phyloP scores from a whole-genome alignment of 345 rosid genomes.

The Gossypium anomalum region DNA sequence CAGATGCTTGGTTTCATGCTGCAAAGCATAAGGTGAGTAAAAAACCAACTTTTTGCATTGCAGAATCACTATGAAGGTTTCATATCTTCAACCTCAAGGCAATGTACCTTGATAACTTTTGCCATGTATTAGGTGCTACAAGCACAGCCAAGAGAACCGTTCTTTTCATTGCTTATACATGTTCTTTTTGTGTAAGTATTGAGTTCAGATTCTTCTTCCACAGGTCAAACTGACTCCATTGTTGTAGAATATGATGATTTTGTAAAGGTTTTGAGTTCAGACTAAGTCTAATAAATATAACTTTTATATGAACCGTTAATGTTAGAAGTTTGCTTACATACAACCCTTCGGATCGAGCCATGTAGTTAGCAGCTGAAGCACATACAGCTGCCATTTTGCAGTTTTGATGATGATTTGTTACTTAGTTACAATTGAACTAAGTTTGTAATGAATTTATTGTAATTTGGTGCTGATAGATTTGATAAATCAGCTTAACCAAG shows the following conservation, averaged over 20 bases:
- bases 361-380: too few relatives aligned
- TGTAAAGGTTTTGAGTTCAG: slow-evolving; percentile 45
- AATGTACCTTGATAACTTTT: not conserved
- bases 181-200: slow-evolving; percentile 43
- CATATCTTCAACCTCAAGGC: not conserved
- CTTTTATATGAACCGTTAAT: too few relatives aligned
- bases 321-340: too few relatives aligned
- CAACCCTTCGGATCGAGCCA: too few relatives aligned
- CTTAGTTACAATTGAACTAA: too few relatives aligned
- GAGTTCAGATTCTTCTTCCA: slow-evolving; percentile 35
- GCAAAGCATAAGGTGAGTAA: slow-evolving; percentile 74
- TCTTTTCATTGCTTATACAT: slow-evolving; percentile 5
- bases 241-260: slow-evolving; percentile 67
- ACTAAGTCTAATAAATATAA: too few relatives aligned
- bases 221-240: slow-evolving; percentile 51
- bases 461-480: too few relatives aligned
- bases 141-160: not conserved
- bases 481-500: too few relatives aligned
- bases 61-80: not conserved
- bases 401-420: too few relatives aligned
- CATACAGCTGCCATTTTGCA: fast-evolving
- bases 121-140: not conserved
- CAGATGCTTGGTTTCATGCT: slow-evolving; percentile 99
- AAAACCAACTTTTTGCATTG: not conserved
- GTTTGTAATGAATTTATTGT: too few relatives aligned